phyloP scores from a whole-genome alignment of 176 grass and related monocot species.

The Triticum timopheevii region DNA sequence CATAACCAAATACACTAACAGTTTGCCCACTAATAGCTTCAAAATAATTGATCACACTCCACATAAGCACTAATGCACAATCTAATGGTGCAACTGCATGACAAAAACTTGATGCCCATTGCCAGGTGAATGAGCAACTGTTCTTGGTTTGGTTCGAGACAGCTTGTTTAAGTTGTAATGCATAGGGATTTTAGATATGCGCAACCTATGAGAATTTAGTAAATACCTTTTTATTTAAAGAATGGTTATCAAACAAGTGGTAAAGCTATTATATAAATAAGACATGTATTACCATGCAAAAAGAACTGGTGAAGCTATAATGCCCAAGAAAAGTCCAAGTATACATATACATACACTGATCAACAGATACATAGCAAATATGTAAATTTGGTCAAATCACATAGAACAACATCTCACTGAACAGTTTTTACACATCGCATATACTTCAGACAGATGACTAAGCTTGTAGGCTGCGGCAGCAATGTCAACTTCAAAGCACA shows the following conservation, averaged over 20 bases:
- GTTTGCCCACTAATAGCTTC: not conserved
- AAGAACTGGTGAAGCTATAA: not conserved
- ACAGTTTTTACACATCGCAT: not conserved
- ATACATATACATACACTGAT: not conserved
- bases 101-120: not conserved
- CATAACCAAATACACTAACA: not conserved
- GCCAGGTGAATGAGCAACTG: not conserved
- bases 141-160: not conserved
- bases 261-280: not conserved
- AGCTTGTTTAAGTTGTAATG: not conserved
- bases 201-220: not conserved
- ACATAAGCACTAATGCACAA: not conserved
- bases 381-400: not conserved
- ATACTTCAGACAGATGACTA: not conserved
- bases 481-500: constrained; percentile 17
- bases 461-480: not conserved
- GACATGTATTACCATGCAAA: too few species aligned
- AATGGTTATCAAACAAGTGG: not conserved
- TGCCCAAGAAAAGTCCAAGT: constrained; percentile 23
- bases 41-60: not conserved
- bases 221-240: not conserved
- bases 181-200: not conserved
- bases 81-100: not conserved
- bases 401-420: not conserved
- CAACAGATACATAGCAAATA: not conserved